Conservation (phyloP, 2,329 filamentous ascomycete genomes). For the Phaeosphaeriaceae sp. region DNA sequence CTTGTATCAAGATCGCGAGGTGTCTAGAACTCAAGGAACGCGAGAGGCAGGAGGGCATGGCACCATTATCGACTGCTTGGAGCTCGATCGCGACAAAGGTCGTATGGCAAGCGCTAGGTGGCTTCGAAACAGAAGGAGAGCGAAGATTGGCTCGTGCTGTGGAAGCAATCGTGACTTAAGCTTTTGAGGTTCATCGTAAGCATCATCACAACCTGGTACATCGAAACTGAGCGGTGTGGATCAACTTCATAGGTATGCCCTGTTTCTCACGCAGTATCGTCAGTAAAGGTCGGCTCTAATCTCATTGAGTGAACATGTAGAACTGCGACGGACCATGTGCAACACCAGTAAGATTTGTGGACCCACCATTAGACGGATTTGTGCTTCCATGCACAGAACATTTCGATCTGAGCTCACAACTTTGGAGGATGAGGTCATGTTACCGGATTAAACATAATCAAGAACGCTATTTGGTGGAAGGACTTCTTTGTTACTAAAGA, state of each 20-base stretch:
- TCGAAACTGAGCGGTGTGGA: neutral
- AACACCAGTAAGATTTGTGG: too few relatives aligned
- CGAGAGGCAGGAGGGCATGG: slow-evolving; percentile 19
- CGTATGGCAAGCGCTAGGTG: slow-evolving; percentile 35
- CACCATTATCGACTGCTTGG: slow-evolving; percentile 32
- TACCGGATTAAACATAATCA: too few relatives aligned
- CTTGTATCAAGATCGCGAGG: slow-evolving; percentile 24
- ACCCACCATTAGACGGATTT: too few relatives aligned
- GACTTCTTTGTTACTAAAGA: neutral
- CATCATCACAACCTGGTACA: neutral
- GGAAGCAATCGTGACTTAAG: slow-evolving; percentile 1
- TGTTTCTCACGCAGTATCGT: too few relatives aligned
- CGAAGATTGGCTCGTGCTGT: slow-evolving; percentile 23
- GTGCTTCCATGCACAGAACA: neutral
- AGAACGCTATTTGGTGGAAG: neutral
- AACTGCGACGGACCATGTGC: too few relatives aligned
- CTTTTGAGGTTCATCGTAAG: neutral
- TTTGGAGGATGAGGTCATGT: neutral
- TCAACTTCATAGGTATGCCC: too few relatives aligned
- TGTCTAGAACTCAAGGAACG: slow-evolving; percentile 30
- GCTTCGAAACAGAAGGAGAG: slow-evolving; percentile 29
- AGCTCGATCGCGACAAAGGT: slow-evolving; percentile 32
- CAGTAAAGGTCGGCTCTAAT: too few relatives aligned
- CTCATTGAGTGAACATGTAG: too few relatives aligned
- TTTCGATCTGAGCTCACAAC: neutral